These are phyloP conservation scores for Erodium maritimum DNA, from an alignment of 345 rosid species.

Conservation along the genomic window DNA sequence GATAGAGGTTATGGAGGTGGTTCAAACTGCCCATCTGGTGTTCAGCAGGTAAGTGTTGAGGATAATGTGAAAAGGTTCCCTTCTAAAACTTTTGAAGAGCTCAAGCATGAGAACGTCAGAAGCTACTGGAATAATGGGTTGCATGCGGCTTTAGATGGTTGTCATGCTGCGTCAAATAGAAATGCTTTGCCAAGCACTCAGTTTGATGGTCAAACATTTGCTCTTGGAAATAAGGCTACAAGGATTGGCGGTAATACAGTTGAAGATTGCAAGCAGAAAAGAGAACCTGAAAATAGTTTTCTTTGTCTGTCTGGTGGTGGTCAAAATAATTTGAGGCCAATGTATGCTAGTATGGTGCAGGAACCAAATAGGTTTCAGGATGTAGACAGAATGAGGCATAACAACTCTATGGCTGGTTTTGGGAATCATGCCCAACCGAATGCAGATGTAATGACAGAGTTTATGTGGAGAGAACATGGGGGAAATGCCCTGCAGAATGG, in stretches of 20 bases:
- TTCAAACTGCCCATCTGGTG: conserved; percentile 3
- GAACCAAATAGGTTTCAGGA: conserved; percentile 11
- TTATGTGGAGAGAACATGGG: conserved; percentile 30
- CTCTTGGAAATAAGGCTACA: conserved; percentile 9
- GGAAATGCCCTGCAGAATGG: conserved; percentile 18
- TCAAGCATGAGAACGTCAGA: conserved; percentile 6
- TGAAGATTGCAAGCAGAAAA: conserved; percentile 21
- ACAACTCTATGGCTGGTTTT: conserved; percentile 16
- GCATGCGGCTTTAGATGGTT: conserved; percentile 9
- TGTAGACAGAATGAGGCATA: conserved; percentile 17
- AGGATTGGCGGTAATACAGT: conserved; percentile 9
- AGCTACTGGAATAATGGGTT: conserved; percentile 7
- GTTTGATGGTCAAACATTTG: conserved; percentile 9
- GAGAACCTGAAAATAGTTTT: conserved; percentile 14
- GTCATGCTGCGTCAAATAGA: conserved; percentile 8
- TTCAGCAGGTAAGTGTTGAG: conserved; percentile 7
- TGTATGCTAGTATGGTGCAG: conserved; percentile 12
- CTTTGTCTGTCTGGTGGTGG: conserved; percentile 9
- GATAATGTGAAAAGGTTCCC: conserved; percentile 10
- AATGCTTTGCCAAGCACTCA: conserved; percentile 9
- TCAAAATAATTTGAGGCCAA: conserved; percentile 14
- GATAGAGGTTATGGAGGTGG: conserved; percentile 13
- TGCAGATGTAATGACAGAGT: conserved; percentile 19
- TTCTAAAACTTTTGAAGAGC: conserved; percentile 1
- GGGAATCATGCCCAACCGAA: conserved; percentile 11